Percentiles rank a stretch among this genome's conserved stretches.
phyloP scores from a whole-genome alignment of 2,329 filamentous ascomycete species.

The Didymella sp. region DNA sequence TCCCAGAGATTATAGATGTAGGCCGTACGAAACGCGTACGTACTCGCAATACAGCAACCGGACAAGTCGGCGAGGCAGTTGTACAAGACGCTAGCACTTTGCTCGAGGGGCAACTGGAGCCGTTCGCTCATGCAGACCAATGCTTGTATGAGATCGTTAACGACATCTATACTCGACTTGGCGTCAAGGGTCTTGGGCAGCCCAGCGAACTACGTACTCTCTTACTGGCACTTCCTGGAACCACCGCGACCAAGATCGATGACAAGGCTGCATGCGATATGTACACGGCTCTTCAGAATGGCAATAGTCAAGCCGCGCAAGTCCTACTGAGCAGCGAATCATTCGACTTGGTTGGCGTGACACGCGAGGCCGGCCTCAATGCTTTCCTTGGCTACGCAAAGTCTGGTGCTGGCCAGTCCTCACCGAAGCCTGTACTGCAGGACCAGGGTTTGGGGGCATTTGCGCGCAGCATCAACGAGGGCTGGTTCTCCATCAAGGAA shows the following conservation, averaged over 20 bases:
- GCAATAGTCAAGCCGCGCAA: conserved; percentile 53
- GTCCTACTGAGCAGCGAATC: conserved; percentile 58
- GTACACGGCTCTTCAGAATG: conserved; percentile 47
- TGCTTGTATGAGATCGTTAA: conserved; percentile 63
- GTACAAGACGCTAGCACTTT: conserved; percentile 62
- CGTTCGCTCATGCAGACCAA: conserved; percentile 63
- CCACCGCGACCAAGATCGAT: conserved; percentile 24
- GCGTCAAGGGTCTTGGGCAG: conserved; percentile 55
- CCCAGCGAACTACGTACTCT: conserved; percentile 48
- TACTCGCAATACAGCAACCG: conserved; percentile 64
- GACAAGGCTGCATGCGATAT: conserved; percentile 54
- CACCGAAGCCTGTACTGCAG: conserved; percentile 49
- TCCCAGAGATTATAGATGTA: conserved; percentile 64
- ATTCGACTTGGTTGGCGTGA: conserved; percentile 57
- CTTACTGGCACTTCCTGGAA: conserved; percentile 27
- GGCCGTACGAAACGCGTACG: conserved; percentile 67
- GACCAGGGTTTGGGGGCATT: conserved; percentile 53
- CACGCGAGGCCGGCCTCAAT: conserved; percentile 59
- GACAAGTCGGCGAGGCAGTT: conserved; percentile 55
- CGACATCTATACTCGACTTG: conserved; percentile 60
- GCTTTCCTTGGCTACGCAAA: conserved; percentile 65
- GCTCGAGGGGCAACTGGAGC: conserved; percentile 62
- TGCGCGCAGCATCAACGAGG: conserved; percentile 54
- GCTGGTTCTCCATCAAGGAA: conserved; percentile 59
- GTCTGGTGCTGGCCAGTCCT: conserved; percentile 51